Evolutionary conservation across 495 filamentous ascomycete species (phyloP), one percentile per base, ranked within the genome.

Genomic region (Coniosporium apollinis): DNA sequence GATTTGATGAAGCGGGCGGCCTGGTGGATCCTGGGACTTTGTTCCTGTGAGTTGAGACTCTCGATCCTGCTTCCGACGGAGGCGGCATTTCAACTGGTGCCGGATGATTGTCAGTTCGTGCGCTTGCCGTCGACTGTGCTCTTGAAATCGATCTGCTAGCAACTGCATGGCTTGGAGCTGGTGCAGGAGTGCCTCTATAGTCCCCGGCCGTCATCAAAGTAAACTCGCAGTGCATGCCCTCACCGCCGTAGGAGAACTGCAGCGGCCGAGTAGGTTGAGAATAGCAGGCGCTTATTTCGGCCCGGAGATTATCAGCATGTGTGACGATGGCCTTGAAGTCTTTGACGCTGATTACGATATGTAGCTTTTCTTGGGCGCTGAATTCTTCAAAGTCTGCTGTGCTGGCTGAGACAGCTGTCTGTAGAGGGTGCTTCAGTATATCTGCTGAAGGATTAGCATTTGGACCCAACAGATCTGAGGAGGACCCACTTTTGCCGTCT

Each of bases 181-280:
- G 58, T 11, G 62, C 57, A 21, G 57, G 51, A 8, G 52, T 55
- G 3, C 38, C 60, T 20, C 64, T 60, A 42, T 69, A 69, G 38
- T 91, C 82, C n/a, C 85, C 83, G 20, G 79, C 72, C 7, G 89
- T 97, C 86, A 94, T 94, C 29, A 97, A 56, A 11, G 87, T 87
- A 49, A 91, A 94, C 36, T 94, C 82, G 40, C 78, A 80, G 30
- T 69, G 57, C 36, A 94, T 62, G 11, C 85, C 89, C 33, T 81
- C 72, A 18, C 58, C 58, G 20, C 66, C 57, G 51, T 96, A 96
- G 20, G 64, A 71, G 7, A 94, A 58, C 50, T 92, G 86, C 52
- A 97, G 67, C 2, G 89, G 89, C 19, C 73, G 73, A 24, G 72
- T 75, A 1, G 91, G 82, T 15, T 68, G 64, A 5, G 82, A 91